Conservation (phyloP, 495 filamentous ascomycete genomes). For the Penicillium bovifimosum region DNA sequence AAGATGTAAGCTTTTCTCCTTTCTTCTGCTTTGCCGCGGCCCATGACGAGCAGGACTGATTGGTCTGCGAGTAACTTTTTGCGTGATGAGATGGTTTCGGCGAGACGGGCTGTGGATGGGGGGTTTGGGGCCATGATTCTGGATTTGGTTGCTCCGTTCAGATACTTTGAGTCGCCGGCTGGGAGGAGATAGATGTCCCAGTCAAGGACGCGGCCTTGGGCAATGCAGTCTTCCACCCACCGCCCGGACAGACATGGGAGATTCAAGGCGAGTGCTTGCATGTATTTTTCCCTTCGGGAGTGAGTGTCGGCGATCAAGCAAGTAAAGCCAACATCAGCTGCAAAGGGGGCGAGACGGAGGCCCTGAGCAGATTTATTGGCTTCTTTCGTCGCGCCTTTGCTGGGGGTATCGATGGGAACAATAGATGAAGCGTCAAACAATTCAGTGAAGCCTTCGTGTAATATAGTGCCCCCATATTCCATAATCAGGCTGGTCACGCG, state of each 20-base stretch:
- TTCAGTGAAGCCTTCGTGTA: conserved; percentile 75
- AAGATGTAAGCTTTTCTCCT: conserved; percentile 61
- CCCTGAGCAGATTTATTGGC: conserved; percentile 14
- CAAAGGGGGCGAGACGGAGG: conserved; percentile 45
- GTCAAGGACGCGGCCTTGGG: conserved; percentile 53
- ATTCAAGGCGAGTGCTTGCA: conserved; percentile 89
- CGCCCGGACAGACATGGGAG: conserved; percentile 74
- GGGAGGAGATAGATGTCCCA: conserved; percentile 82
- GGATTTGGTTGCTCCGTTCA: conserved; percentile 74
- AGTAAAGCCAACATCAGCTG: conserved; percentile 63
- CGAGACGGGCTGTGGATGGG: conserved; percentile 51
- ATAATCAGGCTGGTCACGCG: conserved; percentile 46
- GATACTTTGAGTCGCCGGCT: conserved; percentile 71
- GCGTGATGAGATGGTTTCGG: conserved; percentile 50
- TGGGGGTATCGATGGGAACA: conserved; percentile 24
- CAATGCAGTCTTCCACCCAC: conserved; percentile 74
- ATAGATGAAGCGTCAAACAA: conserved; percentile 60
- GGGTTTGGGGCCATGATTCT: conserved; percentile 57
- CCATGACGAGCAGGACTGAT: conserved; percentile 70
- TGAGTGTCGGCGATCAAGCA: conserved; percentile 82
- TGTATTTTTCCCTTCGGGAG: conserved; percentile 85
- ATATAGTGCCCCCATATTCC: conserved; percentile 63
- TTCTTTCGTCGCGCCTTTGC: conserved; percentile 15
- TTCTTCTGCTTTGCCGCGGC: conserved; percentile 59
- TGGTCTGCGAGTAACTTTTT: conserved; percentile 59